Evolutionary conservation across 305 asterid genomes (phyloP), one percentile per base, ranked within the genome.

Genomic region (Fraxinus nigra): DNA sequence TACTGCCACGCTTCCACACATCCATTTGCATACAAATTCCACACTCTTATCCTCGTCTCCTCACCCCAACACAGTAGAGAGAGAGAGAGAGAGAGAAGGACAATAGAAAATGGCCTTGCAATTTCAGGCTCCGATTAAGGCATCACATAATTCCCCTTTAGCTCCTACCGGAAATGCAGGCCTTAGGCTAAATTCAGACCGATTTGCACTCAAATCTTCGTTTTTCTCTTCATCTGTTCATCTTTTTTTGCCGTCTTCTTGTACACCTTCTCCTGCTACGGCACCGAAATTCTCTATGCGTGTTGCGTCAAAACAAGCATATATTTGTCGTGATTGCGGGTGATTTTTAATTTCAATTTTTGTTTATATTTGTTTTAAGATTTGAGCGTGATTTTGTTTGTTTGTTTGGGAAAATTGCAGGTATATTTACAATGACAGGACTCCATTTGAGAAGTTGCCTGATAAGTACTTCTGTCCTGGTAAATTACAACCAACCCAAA

Each of bases 261-360:
- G 90, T 11, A 18, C 69, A 73, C 35, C 72, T 22, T 11, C 75
- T 72, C 79, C 67, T 28, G 88, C 93, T 4, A 69, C 93, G 63
- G 90, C 97, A 0, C 94, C 94, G 0, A 92, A 87, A 81, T 85
- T 92, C 88, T 85, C 92, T 22, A 95, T 95, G 99, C 93, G 94
- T 0, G 87, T 90, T 0, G 87, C 97, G 70, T 90, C 98, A 82
- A 95, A 93, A 73, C 98, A 95, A 84, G 90, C 98, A 81, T 95
- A 93, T 82, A 90, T 95, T 83, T 95, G 99, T 89, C 94, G 98
- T 32, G 98, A 95, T 87, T 94, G 99, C 88, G 99, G 98, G 99
- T 93, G 78, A 43, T 38, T 9, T 43, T 35, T 18, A 16, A n/a
- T 6, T 14, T 3, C 5, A n/a, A 4, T 28, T 20, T 11, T 75